Conservation (phyloP, 1,284 basidiomycete genomes). For the Irpex lacteus region DNA sequence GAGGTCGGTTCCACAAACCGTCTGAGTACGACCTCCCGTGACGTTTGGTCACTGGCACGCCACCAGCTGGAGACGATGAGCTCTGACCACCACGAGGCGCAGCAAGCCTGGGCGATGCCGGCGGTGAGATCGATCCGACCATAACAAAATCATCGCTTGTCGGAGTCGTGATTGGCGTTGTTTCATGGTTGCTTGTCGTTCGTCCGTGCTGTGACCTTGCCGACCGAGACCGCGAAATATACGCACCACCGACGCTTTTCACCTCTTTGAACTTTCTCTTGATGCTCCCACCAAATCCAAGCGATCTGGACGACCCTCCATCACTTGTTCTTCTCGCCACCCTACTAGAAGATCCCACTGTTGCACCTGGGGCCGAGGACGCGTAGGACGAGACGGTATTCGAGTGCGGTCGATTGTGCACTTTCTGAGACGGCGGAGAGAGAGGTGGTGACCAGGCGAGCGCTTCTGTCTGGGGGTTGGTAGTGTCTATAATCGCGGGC, state of each 20-base stretch:
- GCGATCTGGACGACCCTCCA: not conserved
- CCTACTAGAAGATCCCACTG: not conserved
- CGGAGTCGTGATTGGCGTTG: constrained; percentile 2
- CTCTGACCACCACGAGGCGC: constrained; percentile 1
- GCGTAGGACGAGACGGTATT: constrained; percentile 10
- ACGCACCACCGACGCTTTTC: constrained; percentile 21
- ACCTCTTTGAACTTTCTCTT: constrained; percentile 27
- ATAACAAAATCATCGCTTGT: not conserved
- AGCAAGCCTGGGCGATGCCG: not conserved
- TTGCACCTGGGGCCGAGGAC: not conserved
- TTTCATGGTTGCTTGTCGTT: not conserved
- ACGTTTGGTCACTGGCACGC: constrained; percentile 2
- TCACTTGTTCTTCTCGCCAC: constrained; percentile 13
- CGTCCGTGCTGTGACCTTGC: constrained; percentile 10
- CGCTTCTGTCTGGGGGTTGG: constrained; percentile 13
- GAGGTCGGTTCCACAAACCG: constrained; percentile 12
- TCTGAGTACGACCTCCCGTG: constrained; percentile 16
- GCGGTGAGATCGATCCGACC: constrained; percentile 6
- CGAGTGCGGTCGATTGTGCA: constrained; percentile 10
- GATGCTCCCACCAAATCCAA: constrained; percentile 24
- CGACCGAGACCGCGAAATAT: constrained; percentile 24
- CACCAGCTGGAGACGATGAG: not conserved
- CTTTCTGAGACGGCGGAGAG: not conserved
- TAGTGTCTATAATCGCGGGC: constrained; percentile 20
- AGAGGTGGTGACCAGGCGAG: constrained; percentile 2